A percentile compares a stretch with the other conserved stretches of the same genome.
These are phyloP conservation scores for Chlorella sp. DNA, from an alignment of 139 green algal genomes.

Conservation along the genomic window DNA sequence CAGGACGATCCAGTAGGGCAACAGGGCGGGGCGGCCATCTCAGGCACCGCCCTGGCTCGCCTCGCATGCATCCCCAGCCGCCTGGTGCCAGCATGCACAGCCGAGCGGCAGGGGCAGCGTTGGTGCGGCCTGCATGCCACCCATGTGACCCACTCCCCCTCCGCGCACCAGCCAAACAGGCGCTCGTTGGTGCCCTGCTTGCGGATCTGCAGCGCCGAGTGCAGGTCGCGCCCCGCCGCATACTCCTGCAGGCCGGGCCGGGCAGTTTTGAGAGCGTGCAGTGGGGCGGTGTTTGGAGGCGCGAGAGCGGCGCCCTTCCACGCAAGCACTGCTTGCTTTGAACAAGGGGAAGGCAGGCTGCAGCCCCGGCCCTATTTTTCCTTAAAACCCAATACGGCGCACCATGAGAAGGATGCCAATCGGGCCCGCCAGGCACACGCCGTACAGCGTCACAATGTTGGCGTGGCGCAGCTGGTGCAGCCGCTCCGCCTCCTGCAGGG, in stretches of 20 bases:
- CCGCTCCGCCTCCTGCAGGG: constrained; percentile 5
- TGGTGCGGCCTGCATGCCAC: not conserved
- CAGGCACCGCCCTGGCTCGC: no score
- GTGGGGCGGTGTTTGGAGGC: no score
- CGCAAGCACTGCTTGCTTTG: no score
- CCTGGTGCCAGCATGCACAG: not conserved
- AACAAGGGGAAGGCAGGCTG: no score
- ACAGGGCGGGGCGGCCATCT: not conserved
- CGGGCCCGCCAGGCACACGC: not conserved
- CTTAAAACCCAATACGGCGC: no score
- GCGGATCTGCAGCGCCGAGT: not conserved
- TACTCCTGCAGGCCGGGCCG: no score
- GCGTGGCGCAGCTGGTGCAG: constrained; percentile 17
- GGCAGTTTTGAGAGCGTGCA: no score
- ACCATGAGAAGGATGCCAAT: constrained; percentile 7
- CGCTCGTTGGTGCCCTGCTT: not conserved
- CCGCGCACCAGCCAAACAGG: constrained; percentile 18
- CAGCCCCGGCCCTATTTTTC: no score
- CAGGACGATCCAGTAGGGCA: not conserved
- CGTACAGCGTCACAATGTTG: not conserved
- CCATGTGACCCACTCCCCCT: no score
- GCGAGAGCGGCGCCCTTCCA: no score
- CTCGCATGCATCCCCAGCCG: no score
- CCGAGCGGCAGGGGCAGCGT: not conserved
- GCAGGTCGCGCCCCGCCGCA: not conserved